A percentile compares a stretch with the other conserved stretches of the same genome.
Conservation (phyloP, 768 basidiomycete species). For the Mycena kentingensis region DNA sequence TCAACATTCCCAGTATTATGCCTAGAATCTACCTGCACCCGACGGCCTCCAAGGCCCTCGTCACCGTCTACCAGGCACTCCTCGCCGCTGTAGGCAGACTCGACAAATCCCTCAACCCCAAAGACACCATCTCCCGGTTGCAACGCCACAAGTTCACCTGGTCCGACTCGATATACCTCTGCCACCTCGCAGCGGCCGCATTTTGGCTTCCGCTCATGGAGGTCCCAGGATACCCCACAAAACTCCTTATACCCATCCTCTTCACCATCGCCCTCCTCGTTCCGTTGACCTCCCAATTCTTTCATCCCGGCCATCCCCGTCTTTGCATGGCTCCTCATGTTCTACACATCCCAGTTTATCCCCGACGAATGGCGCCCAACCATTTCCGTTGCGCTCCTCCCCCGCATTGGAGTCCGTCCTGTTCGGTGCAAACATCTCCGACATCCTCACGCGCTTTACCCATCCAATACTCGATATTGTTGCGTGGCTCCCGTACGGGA, state of each 20-base stretch:
- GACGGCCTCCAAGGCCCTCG: slow-evolving; percentile 4
- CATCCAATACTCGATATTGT: slow-evolving; percentile 90
- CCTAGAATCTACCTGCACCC: slow-evolving; percentile 9
- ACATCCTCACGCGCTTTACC: slow-evolving; percentile 93
- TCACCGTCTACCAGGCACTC: slow-evolving; percentile 45
- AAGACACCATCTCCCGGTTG: slow-evolving; percentile 62
- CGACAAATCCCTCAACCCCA: slow-evolving; percentile 74
- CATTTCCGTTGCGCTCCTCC: slow-evolving; percentile 90
- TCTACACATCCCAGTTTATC: slow-evolving; percentile 86
- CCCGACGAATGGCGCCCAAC: slow-evolving; percentile 72
- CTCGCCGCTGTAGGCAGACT: slow-evolving; percentile 64
- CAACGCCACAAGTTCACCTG: slow-evolving; percentile 55
- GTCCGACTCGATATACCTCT: slow-evolving; percentile 62
- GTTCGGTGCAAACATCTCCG: slow-evolving; percentile 97
- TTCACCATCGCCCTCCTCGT: slow-evolving; percentile 72
- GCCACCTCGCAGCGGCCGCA: slow-evolving; percentile 60
- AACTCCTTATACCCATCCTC: slow-evolving; percentile 74
- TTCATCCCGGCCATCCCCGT: slow-evolving; percentile 87
- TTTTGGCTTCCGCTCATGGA: slow-evolving; percentile 80
- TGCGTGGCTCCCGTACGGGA: slow-evolving; percentile 97
- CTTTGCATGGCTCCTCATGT: slow-evolving; percentile 83
- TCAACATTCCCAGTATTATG: no score
- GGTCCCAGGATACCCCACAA: slow-evolving; percentile 66
- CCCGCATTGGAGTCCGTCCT: slow-evolving; percentile 92
- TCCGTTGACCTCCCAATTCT: slow-evolving; percentile 89